Evolutionary conservation across 345 rosid genomes (phyloP), one percentile per base, ranked within the genome.

Genomic region (Erodium maritimum): DNA sequence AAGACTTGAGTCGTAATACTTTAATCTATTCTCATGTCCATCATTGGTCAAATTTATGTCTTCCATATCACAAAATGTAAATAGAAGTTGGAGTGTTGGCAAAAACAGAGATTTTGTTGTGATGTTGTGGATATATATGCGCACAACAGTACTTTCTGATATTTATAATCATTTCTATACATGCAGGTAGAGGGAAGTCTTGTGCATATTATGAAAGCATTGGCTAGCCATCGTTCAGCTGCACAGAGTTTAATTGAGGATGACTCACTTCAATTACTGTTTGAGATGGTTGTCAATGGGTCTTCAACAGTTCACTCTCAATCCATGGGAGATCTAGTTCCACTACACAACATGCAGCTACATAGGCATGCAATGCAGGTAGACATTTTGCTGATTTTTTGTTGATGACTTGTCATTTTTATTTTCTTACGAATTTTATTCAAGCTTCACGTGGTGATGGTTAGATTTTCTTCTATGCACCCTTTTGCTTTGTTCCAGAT

Each of bases 341-440:
- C 90, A 52, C 80, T 94, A 67, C 97, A 94, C 71, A 76, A 63
- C 80, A 81, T 90, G 77, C 99, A 94, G 65, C 97, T 94, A 73
- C 91, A 87, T 72, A 82, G 99, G 78, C 99, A 94, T 82, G 99
- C 99, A 63, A 90, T 87, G 97, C 97, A 90, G 99, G 99, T 90
- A 67, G 17, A 42, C 17, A 14, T 42, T 42, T 42, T 42, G 14
- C 48, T 42, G 48, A 42, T 7, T 7, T 42, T 42, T 42, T 9
- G 48, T 42, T 10, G 17, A 42, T 42, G 48, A 42, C 48, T 42
- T 42, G 48, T 42, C 48, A 42, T 0, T 42, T 42, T 7, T 45
- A 17, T 23, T 52, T 52, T 55, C 51, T 54, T 45, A 58, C 52
- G 29, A 62, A 34, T 42, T 42, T 42, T 16, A 42, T 42, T 7